These are phyloP conservation scores for Mycena leptocephala DNA, from an alignment of 768 basidiomycete species.

Conservation along the genomic window DNA sequence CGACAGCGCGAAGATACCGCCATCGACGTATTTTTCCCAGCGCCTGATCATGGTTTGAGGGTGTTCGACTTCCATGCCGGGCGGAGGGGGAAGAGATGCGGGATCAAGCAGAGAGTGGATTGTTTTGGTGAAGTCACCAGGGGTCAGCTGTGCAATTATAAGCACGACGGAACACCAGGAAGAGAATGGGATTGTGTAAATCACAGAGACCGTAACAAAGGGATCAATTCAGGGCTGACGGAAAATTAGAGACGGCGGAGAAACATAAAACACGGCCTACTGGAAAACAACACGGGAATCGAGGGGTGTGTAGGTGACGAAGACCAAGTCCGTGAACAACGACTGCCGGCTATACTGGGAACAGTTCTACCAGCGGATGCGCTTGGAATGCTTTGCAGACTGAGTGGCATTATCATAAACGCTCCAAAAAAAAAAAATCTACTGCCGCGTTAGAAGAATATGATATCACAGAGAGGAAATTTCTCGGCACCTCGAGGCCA, in stretches of 20 bases:
- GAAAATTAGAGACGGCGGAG: not conserved
- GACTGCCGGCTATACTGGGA: no score
- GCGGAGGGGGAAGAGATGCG: conserved; percentile 69
- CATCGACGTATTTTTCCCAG: conserved; percentile 81
- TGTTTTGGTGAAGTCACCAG: conserved; percentile 81
- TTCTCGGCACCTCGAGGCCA: conserved; percentile 86
- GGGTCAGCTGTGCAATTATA: conserved; percentile 64
- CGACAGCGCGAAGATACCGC: conserved; percentile 82
- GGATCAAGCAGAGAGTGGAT: conserved; percentile 73
- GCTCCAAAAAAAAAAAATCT: no score
- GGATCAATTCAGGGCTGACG: conserved; percentile 90
- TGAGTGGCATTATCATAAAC: no score
- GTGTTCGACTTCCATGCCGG: conserved; percentile 48
- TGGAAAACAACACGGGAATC: conserved; percentile 91
- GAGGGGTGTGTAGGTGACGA: conserved; percentile 91
- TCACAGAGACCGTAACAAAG: conserved; percentile 99
- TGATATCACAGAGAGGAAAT: not conserved
- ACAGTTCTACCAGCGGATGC: no score
- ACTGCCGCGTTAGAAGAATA: not conserved
- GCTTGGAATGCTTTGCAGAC: no score
- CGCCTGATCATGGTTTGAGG: conserved; percentile 76
- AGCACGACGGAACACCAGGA: not conserved
- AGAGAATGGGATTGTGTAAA: conserved; percentile 45
- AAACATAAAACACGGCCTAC: conserved; percentile 55
- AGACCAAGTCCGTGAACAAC: conserved; percentile 95